Evolutionary conservation across 768 basidiomycete species (phyloP), one percentile per base, ranked within the genome.

Genomic region (Boletus sp.): DNA sequence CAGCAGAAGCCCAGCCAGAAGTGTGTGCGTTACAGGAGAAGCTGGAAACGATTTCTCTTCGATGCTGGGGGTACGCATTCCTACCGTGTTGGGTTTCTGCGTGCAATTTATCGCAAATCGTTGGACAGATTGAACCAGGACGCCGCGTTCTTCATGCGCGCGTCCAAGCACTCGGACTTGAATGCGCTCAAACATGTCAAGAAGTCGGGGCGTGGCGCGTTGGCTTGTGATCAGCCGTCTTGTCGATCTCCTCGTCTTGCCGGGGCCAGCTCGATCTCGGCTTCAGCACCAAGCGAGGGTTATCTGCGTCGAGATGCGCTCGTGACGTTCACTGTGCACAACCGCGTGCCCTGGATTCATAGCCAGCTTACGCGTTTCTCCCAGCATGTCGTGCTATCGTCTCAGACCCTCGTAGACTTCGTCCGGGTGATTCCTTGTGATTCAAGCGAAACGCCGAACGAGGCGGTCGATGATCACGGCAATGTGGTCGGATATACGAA

Each of bases 381-480:
- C 9, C 86, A 86, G 62, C 88, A 91, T 65, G 80, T 78, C 11
- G 67, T 89, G 7, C 67, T 87, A 15, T 85, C 89, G n/a, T 85
- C 85, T 5, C 87, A 92, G 64, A 88, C 84, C 0, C 79, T 94
- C 3, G 79, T 77, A 18, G 86, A 90, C 58, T 68, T 92, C 12
- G 80, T 80, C 54, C 71, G 77, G 5, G 70, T 72, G 30, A 80
- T 93, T 29, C 83, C 85, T 20, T 92, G 92, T 61, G 66, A 77
- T 6, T 85, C 84, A 3, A 83, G 81, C 36, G 80, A 84, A 40
- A 68, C 83, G 24, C 77, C 80, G 1, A 61, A 67, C 32, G 82
- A 86, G 61, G 58, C 70, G 15, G 51, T 72, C 20, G 73, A 71
- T 39, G 67, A 65, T 20, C 59, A 71, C 2, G 76, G 68, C 6